Base-by-base conservation (phyloP, 495 filamentous ascomycete genomes). In the Immersiella caudata region DNA sequence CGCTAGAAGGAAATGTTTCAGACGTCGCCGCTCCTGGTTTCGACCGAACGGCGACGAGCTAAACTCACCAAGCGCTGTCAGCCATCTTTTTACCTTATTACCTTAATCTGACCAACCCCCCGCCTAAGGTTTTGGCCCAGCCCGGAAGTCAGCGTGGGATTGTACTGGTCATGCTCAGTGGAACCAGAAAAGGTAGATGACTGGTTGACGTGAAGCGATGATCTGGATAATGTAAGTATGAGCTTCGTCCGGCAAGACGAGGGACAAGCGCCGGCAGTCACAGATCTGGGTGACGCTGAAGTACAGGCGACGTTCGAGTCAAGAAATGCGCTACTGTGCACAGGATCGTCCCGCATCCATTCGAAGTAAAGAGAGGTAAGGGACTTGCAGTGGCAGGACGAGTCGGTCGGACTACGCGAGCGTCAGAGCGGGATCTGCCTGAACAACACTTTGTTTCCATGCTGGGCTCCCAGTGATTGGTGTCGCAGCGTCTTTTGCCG, bases 401-500 rank as follows among this genome's bases (percentile, higher is more conserved):
- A 33, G 40, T 46, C 9, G 16, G 11, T 6, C 11, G 9, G 26
- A 33, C 27, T 59, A 59, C 26, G 57, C 57, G 57, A 59, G 57
- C 26, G 18, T 59, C 57, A 33, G 57, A 59, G 21, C 27, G n/a
- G 55, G 24, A 59, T 59, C 57, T 59, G 60, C 60, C 60, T 62
- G 60, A 62, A 59, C 57, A 59, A 21, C 27, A 33, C 18, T 26
- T 35, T 26, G 60, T 25, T 62, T 62, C 59, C 35, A 50, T 36
- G 20, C 22, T 62, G 59, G 59, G 21, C 24, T 55, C 61, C 49
- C 27, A 25, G 20, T 22, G 60, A 24, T 36, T 58, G 40, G 67
- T 68, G 61, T 68, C 67, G 50, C 67, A 65, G 40, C 22, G 22
- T 54, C 35, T 70, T 70, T 64, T 70, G 65, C 68, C 68, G 68